These are phyloP conservation scores for Rubus parviflorus DNA, from an alignment of 306 rosid species.

Conservation along the genomic window DNA sequence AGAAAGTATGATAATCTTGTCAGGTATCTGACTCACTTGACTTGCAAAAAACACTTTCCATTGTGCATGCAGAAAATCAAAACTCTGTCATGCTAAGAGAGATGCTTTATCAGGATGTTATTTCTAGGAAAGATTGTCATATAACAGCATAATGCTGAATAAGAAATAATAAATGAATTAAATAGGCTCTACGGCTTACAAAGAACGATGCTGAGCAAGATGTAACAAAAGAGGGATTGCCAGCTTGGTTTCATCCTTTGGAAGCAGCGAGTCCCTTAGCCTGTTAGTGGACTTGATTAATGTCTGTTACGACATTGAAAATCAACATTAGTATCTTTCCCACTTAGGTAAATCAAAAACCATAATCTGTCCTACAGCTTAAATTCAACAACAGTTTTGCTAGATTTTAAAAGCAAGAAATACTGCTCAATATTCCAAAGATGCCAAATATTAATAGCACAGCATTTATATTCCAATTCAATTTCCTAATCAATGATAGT, in stretches of 20 bases:
- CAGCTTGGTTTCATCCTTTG: slow-evolving; percentile 86
- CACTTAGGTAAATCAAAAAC: slow-evolving; percentile 19
- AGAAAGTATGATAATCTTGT: slow-evolving; percentile 25
- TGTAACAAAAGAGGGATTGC: slow-evolving; percentile 88
- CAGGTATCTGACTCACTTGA: not conserved
- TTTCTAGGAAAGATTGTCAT: not conserved
- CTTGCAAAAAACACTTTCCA: not conserved
- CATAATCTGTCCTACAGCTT: not conserved
- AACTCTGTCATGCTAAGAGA: not conserved
- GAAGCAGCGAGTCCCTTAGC: slow-evolving; percentile 80
- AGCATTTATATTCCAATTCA: not conserved
- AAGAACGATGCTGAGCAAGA: slow-evolving; percentile 94
- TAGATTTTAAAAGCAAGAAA: not conserved
- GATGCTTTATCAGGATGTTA: not conserved
- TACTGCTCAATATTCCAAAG: not conserved
- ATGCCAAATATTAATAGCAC: not conserved
- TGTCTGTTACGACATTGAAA: slow-evolving; percentile 50
- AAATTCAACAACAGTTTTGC: not conserved
- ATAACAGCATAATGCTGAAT: not conserved
- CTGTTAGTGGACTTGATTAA: slow-evolving; percentile 90
- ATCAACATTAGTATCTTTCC: slow-evolving; percentile 12
- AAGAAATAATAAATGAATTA: slow-evolving; percentile 10
- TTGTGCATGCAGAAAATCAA: not conserved
- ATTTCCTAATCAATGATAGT: not conserved
- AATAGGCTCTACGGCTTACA: slow-evolving; percentile 51